Base-by-base conservation (phyloP, 2,329 filamentous ascomycete species). In the Pseudogymnoascus sp. region DNA sequence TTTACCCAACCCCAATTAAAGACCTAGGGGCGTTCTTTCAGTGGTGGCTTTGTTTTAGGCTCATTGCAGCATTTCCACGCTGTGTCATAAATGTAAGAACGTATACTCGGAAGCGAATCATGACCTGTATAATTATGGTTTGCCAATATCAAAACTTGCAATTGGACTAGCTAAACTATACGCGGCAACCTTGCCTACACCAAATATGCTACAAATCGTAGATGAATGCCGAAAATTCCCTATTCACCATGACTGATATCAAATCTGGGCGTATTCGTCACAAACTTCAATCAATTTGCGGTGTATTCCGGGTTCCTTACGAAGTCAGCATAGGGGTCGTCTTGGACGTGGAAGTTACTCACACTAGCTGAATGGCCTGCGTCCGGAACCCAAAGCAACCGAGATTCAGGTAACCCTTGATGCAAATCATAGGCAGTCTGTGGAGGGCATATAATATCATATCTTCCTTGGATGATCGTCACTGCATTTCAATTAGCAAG, bases 361-460 rank as follows among this genome's bases (percentile, higher is more conserved):
- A 60, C 58, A 60, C n/a, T 35, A 35, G 58, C 58, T 42, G 58
- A 36, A 60, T 60, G 58, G 35, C 58, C 58, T 38, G 58, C 58
- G 19, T 60, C 35, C 25, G 58, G 11, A 35, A 60, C 19, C 58
- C 25, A 33, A 60, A 22, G 22, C 33, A 60, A 23, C 19, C 58
- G 58, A 60, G 28, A 35, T 16, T 39, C 58, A 38, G 58, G 33
- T 22, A 87, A 9, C 88, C 41, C 72, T 62, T 77, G 72, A 60
- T 78, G 75, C 38, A 79, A 62, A 9, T 75, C 74, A 75, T 75
- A 79, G 16, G 75, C 75, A 16, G 75, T 76, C 62, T 74, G 72
- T 2, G 76, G 72, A 4, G 77, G 76, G 64, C 77, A 79, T 3
- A 79, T 74, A 12, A 79, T 67, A 67, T 79, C 78, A 60, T 78